phyloP scores from a whole-genome alignment of 2,329 filamentous ascomycete species.

The Cladophialophora psammophila region DNA sequence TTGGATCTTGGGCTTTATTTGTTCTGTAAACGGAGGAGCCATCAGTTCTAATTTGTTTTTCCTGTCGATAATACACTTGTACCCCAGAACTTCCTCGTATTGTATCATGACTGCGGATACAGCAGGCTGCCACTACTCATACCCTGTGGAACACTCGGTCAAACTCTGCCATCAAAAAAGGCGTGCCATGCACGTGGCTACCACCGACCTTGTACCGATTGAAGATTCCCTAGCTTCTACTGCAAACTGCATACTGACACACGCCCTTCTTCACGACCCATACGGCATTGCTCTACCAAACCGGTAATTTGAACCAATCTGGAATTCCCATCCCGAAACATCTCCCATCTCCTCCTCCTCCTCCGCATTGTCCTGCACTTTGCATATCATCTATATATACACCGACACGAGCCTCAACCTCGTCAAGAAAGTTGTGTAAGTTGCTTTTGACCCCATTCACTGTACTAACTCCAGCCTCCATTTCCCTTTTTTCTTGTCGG shows the following conservation, averaged over 20 bases:
- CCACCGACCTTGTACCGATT: neutral
- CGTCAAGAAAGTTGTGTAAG: neutral
- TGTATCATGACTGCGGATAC: no score
- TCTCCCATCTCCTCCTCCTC: neutral
- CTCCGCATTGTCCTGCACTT: neutral
- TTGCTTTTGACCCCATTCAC: neutral
- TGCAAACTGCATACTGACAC: neutral
- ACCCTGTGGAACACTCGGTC: neutral
- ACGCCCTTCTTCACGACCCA: neutral
- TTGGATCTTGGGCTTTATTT: no score
- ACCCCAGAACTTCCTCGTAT: no score
- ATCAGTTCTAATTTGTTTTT: no score
- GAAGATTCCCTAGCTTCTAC: neutral
- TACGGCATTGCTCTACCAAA: neutral
- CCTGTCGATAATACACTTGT: no score
- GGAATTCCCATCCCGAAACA: neutral
- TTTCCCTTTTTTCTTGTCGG: neutral
- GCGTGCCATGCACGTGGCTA: neutral
- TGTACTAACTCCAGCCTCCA: neutral
- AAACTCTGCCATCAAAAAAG: neutral
- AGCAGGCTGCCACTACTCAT: no score
- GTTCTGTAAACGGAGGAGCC: no score
- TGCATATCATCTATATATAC: neutral
- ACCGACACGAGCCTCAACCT: neutral
- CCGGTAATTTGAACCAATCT: neutral